Evolutionary conservation across 2,329 filamentous ascomycete genomes (phyloP).

Genomic region (Aulographum hederae): DNA sequence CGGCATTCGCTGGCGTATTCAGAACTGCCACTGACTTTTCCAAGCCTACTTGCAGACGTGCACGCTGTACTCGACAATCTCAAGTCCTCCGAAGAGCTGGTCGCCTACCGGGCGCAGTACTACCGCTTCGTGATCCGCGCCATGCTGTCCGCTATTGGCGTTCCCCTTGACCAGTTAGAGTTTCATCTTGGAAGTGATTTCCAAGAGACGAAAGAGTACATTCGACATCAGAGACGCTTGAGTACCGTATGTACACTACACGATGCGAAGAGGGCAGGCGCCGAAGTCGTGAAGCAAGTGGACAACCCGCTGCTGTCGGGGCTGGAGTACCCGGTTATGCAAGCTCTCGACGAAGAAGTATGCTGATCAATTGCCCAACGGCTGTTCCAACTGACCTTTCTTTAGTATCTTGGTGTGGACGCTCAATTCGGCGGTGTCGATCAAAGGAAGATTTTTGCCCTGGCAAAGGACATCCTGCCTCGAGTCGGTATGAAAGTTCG

Average conservation of each 20-base stretch:
- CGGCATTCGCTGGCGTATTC: too few relatives aligned
- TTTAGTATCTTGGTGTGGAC: conserved; percentile 72
- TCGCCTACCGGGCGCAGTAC: conserved; percentile 66
- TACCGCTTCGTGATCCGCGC: conserved; percentile 62
- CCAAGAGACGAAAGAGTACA: conserved; percentile 50
- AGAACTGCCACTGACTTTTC: too few relatives aligned
- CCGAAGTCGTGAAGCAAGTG: conserved; percentile 87
- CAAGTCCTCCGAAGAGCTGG: conserved; percentile 77
- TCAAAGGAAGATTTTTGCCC: conserved; percentile 75
- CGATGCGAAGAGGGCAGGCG: conserved; percentile 76
- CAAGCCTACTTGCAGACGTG: conserved; percentile 42
- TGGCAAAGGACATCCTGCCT: conserved; percentile 70
- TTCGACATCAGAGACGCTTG: conserved; percentile 76
- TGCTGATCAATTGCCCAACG: too few relatives aligned
- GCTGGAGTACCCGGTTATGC: conserved; percentile 70
- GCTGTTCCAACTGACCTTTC: too few relatives aligned
- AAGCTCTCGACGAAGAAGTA: conserved; percentile 77
- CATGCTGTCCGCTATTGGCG: conserved; percentile 58
- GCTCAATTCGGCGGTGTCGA: conserved; percentile 71
- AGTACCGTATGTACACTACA: conserved; percentile 53
- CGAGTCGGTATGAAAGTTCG: conserved; percentile 69
- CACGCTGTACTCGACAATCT: conserved; percentile 65
- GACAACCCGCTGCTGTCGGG: conserved; percentile 56
- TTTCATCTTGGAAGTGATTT: conserved; percentile 77
- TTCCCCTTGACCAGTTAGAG: conserved; percentile 58